Evolutionary conservation across 192 early-diverging fungal genomes (phyloP).

Genomic region (Gigaspora rosea): DNA sequence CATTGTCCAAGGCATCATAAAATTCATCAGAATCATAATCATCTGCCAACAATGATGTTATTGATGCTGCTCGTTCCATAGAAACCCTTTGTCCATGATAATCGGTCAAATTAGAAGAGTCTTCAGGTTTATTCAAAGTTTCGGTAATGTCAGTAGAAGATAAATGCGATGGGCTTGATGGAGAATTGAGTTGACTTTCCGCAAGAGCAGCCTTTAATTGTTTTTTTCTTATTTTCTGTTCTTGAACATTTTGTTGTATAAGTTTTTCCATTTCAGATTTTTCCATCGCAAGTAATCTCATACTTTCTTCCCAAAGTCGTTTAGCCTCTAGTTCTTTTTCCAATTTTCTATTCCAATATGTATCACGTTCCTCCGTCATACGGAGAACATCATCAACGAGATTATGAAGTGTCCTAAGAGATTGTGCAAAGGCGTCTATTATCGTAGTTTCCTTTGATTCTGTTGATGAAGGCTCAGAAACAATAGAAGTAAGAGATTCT

Average conservation of each 20-base stretch:
- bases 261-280: constrained; percentile 50
- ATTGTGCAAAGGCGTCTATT: constrained; percentile 24
- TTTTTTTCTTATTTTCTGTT: constrained; percentile 33
- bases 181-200: neutral
- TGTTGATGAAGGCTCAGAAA: neutral
- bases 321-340: constrained; percentile 50
- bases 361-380: constrained; percentile 49
- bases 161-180: neutral
- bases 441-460: neutral
- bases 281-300: constrained; percentile 45
- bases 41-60: constrained; percentile 9
- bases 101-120: no score
- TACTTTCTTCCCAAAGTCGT: constrained; percentile 50
- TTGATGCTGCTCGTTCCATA: neutral
- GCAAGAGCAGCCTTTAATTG: constrained; percentile 2
- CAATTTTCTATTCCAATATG: constrained; percentile 47
- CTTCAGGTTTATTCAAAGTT: no score
- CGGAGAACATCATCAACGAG: constrained; percentile 36
- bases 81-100: neutral
- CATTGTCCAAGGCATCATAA: constrained; percentile 60
- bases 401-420: constrained; percentile 2
- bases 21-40: constrained; percentile 58
- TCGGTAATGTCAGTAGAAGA: no score
- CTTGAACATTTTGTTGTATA: constrained; percentile 39
- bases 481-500: constrained; percentile 45